These are phyloP conservation scores for Chionographis japonica DNA, from an alignment of 106 monocot genomes.

Conservation along the genomic window DNA sequence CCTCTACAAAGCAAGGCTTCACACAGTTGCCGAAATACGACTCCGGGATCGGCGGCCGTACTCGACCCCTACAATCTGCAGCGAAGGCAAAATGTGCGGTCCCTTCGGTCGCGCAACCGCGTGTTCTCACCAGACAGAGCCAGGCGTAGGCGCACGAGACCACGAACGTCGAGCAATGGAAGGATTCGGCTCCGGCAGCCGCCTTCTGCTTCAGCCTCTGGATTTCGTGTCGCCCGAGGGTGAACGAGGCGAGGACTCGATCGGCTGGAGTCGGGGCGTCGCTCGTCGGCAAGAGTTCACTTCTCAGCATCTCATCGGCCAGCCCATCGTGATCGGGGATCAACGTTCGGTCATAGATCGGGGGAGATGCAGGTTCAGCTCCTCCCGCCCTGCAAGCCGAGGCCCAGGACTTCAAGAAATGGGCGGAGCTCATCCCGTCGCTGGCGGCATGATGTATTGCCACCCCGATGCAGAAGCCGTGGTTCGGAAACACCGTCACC, in stretches of 20 bases:
- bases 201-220: background rate
- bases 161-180: constrained; percentile 20
- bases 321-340: no score
- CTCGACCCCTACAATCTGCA: constrained; percentile 12
- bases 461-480: background rate
- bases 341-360: no score
- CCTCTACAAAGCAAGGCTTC: background rate
- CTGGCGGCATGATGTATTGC: no score
- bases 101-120: background rate
- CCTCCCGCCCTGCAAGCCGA: no score
- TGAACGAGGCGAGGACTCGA: constrained; percentile 5
- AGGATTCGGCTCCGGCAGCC: background rate
- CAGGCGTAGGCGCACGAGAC: constrained; percentile 10
- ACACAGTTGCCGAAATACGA: constrained; percentile 35
- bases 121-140: constrained; percentile 6
- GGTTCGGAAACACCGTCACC: constrained; percentile 16
- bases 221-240: constrained; percentile 5
- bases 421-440: no score
- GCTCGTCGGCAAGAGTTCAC: no score
- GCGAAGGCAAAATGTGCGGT: constrained; percentile 1
- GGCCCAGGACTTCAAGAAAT: no score
- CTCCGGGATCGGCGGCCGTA: background rate
- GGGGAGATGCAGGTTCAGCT: no score
- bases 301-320: no score
- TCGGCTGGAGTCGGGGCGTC: background rate